These are phyloP conservation scores for Cyclocybe cylindracea DNA, from an alignment of 768 basidiomycete species.

Conservation along the genomic window DNA sequence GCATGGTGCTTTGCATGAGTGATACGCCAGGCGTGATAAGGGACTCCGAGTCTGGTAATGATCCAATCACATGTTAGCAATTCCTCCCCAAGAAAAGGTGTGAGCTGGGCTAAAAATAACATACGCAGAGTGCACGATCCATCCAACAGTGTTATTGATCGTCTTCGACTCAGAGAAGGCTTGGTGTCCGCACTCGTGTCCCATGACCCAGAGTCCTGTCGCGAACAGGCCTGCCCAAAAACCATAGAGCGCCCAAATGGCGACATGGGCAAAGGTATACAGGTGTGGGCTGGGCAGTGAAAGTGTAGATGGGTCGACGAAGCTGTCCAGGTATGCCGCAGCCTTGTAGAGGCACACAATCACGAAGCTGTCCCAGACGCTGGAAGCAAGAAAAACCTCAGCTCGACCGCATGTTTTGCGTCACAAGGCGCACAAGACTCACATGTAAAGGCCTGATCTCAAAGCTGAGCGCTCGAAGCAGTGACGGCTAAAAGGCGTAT, in stretches of 20 bases:
- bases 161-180: constrained; percentile 91
- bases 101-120: constrained; percentile 24
- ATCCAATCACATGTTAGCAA: constrained; percentile 22
- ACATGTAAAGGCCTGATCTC: constrained; percentile 80
- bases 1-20: constrained; percentile 96
- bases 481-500: constrained; percentile 52
- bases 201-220: constrained; percentile 94
- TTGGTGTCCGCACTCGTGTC: constrained; percentile 96
- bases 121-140: constrained; percentile 88
- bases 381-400: constrained; percentile 24
- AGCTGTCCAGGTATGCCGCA: constrained; percentile 62
- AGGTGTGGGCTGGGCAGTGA: constrained; percentile 60
- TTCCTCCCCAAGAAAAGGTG: constrained; percentile 10
- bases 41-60: constrained; percentile 76
- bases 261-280: constrained; percentile 61
- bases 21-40: constrained; percentile 96
- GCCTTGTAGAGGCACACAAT: constrained; percentile 70
- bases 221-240: constrained; percentile 83
- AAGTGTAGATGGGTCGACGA: constrained; percentile 57
- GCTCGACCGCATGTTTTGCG: neutral
- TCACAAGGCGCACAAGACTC: constrained; percentile 22
- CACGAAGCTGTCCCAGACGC: constrained; percentile 74
- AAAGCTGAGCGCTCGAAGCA: constrained; percentile 91
- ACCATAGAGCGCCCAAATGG: constrained; percentile 79
- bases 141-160: constrained; percentile 92